phyloP scores from a whole-genome alignment of 192 early-diverging fungal genomes.

The Backusella westeae region DNA sequence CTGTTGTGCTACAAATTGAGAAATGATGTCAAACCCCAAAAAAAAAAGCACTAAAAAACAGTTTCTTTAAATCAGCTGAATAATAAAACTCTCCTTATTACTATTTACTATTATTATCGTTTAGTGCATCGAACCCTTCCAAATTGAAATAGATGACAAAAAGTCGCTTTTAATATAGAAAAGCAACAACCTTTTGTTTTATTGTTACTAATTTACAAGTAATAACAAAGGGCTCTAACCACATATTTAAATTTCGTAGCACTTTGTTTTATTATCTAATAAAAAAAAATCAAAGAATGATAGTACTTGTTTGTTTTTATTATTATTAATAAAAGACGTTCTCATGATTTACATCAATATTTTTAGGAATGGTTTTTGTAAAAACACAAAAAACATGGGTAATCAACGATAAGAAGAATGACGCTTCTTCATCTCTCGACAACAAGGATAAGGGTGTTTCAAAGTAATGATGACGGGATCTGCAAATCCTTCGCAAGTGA shows the following conservation, averaged over 20 bases:
- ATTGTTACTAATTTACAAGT: not conserved
- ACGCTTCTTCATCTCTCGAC: not conserved
- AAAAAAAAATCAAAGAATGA: not conserved
- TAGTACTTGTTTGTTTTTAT: not conserved
- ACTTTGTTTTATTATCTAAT: not conserved
- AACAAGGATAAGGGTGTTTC: not conserved
- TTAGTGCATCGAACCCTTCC: not conserved
- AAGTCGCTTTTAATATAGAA: not conserved
- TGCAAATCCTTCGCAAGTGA: not conserved
- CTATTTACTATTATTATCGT: not conserved
- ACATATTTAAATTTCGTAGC: not conserved
- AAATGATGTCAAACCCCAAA: not conserved
- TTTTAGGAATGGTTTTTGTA: not conserved
- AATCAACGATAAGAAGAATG: not conserved
- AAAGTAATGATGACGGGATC: not conserved
- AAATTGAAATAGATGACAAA: not conserved
- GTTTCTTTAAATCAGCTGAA: not conserved
- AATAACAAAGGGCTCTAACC: not conserved
- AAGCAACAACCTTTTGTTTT: not conserved
- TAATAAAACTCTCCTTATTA: not conserved
- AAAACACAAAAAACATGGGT: not conserved
- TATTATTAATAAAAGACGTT: not conserved
- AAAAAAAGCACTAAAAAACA: not conserved
- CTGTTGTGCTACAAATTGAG: not conserved
- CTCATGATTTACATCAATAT: not conserved